Percentiles rank a stretch among this genome's conserved stretches.
Evolutionary conservation across 768 basidiomycete genomes (phyloP).

Genomic region (Pleurotus tuoliensis): DNA sequence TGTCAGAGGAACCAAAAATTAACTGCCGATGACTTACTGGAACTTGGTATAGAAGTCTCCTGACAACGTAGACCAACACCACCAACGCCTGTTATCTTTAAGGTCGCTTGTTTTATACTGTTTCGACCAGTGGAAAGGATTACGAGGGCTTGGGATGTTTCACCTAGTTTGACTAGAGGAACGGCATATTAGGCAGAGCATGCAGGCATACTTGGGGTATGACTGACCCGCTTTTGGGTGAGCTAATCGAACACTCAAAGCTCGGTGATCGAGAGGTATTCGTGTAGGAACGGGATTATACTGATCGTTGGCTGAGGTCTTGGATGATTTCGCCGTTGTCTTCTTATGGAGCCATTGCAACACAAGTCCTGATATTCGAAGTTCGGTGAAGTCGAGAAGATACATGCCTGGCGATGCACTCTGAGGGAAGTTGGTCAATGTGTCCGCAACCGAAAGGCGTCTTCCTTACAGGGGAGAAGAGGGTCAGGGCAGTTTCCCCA

Average conservation of each 20-base stretch:
- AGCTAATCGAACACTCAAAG: slow-evolving; percentile 58
- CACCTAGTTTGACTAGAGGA: slow-evolving; percentile 60
- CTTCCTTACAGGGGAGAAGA: slow-evolving; percentile 70
- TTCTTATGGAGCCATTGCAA: slow-evolving; percentile 57
- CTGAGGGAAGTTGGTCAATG: slow-evolving; percentile 29
- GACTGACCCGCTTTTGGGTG: slow-evolving; percentile 40
- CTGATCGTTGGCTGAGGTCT: slow-evolving; percentile 11
- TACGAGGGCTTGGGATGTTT: slow-evolving; percentile 49
- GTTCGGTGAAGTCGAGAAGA: slow-evolving; percentile 62
- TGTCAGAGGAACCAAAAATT: no score
- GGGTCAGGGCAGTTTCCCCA: slow-evolving; percentile 52
- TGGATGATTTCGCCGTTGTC: slow-evolving; percentile 21
- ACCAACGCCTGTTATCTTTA: slow-evolving; percentile 49
- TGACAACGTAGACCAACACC: slow-evolving; percentile 47
- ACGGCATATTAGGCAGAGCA: not conserved
- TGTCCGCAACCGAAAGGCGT: no score
- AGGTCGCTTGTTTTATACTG: slow-evolving; percentile 44
- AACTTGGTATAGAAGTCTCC: slow-evolving; percentile 37
- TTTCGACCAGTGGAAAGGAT: slow-evolving; percentile 69
- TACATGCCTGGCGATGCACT: slow-evolving; percentile 69
- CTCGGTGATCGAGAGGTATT: slow-evolving; percentile 59
- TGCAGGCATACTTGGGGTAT: slow-evolving; percentile 8
- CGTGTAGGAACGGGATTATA: slow-evolving; percentile 40
- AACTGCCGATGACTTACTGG: slow-evolving; percentile 12
- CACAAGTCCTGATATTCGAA: slow-evolving; percentile 57